A percentile compares a stretch with the other conserved stretches of the same genome.
These are phyloP conservation scores for Guyanaporus albipodus DNA, from an alignment of 768 basidiomycete genomes.

Conservation along the genomic window DNA sequence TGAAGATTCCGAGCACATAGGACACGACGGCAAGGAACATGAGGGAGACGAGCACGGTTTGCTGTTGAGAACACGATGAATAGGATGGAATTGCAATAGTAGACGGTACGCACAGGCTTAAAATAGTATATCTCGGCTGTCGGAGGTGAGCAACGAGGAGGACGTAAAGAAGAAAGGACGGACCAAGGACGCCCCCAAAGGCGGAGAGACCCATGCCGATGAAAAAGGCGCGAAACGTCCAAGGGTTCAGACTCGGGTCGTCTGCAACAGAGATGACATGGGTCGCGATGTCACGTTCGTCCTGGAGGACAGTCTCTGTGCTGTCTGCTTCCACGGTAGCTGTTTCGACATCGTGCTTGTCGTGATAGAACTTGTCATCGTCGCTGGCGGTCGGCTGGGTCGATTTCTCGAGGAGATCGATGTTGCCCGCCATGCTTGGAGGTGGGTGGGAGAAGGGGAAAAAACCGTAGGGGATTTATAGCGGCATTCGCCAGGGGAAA, in stretches of 20 bases:
- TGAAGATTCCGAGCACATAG: constrained; percentile 44
- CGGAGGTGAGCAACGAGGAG: constrained; percentile 3
- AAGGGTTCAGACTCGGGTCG: constrained; percentile 25
- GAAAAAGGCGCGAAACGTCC: constrained; percentile 46
- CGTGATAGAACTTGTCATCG: constrained; percentile 23
- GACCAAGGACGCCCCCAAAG: constrained; percentile 52
- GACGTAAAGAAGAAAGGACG: constrained; percentile 4
- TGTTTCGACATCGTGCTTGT: constrained; percentile 35
- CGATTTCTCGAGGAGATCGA: constrained; percentile 1
- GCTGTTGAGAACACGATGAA: constrained; percentile 29
- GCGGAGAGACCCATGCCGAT: constrained; percentile 52
- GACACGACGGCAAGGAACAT: constrained; percentile 56
- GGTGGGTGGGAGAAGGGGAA: neutral
- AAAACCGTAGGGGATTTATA: too few species aligned
- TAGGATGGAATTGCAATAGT: neutral
- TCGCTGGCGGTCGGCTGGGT: constrained; percentile 10
- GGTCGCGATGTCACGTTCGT: constrained; percentile 47
- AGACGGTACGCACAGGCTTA: constrained; percentile 41
- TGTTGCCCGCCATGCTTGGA: constrained; percentile 5
- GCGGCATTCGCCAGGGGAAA: too few species aligned
- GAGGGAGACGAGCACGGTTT: constrained; percentile 49
- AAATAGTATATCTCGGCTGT: constrained; percentile 60
- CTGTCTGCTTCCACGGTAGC: constrained; percentile 11
- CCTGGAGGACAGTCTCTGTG: constrained; percentile 28
- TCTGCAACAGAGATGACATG: constrained; percentile 42